A percentile compares a stretch with the other conserved stretches of the same genome.
These are phyloP conservation scores for Suillus americanus DNA, from an alignment of 768 basidiomycete species.

Conservation along the genomic window DNA sequence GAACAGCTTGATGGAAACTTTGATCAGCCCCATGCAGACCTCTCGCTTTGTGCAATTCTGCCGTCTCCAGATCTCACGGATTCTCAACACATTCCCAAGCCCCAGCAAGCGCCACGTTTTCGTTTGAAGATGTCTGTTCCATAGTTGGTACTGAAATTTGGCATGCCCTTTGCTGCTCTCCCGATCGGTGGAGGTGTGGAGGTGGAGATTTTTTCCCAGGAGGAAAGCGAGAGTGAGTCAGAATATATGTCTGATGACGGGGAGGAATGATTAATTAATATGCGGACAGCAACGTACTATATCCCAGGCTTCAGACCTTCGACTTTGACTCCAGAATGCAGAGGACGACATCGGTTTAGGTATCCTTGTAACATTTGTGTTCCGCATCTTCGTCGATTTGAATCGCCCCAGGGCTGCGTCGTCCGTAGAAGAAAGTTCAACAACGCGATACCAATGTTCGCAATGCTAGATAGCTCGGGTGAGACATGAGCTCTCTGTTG, in stretches of 20 bases:
- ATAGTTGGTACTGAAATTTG: neutral
- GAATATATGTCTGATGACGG: neutral
- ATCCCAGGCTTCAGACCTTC: neutral
- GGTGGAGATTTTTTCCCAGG: neutral
- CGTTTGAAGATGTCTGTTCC: neutral
- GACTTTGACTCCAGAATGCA: neutral
- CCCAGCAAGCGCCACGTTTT: neutral
- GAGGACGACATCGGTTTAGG: neutral
- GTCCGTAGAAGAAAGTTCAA: neutral
- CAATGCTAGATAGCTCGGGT: neutral
- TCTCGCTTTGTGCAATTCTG: neutral
- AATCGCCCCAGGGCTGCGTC: neutral
- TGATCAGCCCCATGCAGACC: neutral
- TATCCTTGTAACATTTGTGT: neutral
- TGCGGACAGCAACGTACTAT: neutral
- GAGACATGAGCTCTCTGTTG: neutral
- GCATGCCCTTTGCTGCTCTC: neutral
- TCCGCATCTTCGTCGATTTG: neutral
- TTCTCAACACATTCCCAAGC: too few relatives aligned
- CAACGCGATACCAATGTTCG: neutral
- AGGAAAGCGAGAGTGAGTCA: neutral
- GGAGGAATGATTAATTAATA: neutral
- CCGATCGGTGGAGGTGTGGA: neutral
- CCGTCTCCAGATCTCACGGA: neutral
- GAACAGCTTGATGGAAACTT: neutral